Conservation (phyloP, 257 asterid genomes). For the Echium plantagineum region DNA sequence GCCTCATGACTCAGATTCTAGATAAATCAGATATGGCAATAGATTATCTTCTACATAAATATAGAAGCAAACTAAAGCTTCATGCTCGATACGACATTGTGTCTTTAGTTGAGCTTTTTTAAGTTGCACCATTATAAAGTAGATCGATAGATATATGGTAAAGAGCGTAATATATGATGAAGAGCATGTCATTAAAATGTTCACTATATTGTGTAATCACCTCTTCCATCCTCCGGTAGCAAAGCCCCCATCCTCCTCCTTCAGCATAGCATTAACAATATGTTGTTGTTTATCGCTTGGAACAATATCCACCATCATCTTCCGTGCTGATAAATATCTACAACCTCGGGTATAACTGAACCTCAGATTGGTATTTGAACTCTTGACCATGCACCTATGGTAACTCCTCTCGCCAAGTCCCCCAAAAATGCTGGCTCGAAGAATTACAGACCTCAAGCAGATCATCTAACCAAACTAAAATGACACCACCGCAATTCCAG, state of each 20-base stretch:
- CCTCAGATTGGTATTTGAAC: slow-evolving; percentile 32
- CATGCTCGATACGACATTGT: slow-evolving; percentile 11
- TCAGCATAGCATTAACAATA: slow-evolving; percentile 29
- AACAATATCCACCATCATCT: slow-evolving; percentile 85
- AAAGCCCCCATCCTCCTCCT: slow-evolving; percentile 55
- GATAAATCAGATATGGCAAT: no score
- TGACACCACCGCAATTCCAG: slow-evolving; percentile 2
- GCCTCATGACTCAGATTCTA: no score
- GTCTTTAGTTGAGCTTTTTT: slow-evolving; percentile 31
- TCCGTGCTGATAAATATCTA: slow-evolving; percentile 26
- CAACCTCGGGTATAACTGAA: slow-evolving; percentile 27
- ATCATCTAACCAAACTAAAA: slow-evolving; percentile 55
- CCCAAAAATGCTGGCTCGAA: slow-evolving; percentile 32
- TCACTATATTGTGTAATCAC: slow-evolving; percentile 27
- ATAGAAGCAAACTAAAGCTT: no score
- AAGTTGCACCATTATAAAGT: no score
- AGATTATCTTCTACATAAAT: no score
- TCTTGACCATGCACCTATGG: slow-evolving; percentile 25
- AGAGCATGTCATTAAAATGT: no score
- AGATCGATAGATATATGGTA: neutral
- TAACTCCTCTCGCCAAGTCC: slow-evolving; percentile 33
- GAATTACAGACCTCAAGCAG: slow-evolving; percentile 40
- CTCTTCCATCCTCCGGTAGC: slow-evolving; percentile 95
- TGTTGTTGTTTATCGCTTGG: slow-evolving; percentile 42
- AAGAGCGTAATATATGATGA: no score